A percentile compares a stretch with the other conserved stretches of the same genome.
These are phyloP conservation scores for Paulownia fortunei DNA, from an alignment of 257 asterid species.

Conservation along the genomic window DNA sequence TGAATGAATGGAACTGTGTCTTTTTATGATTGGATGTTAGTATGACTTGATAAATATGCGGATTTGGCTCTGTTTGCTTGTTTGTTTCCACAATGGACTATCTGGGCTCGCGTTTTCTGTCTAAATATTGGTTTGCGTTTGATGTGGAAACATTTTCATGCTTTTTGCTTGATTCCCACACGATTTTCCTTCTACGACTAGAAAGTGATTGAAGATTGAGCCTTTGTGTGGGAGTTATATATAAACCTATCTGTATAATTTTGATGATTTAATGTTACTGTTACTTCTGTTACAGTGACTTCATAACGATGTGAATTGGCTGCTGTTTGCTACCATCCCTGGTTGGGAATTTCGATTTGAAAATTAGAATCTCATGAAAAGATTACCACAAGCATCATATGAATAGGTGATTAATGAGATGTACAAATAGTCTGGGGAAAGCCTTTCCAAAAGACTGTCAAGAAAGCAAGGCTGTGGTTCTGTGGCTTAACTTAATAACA, in stretches of 20 bases:
- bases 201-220: conserved; percentile 10
- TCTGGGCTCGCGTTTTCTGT: neutral
- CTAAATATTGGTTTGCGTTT: conserved; percentile 6
- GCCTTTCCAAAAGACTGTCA: neutral
- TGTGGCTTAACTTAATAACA: neutral
- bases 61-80: conserved; percentile 27
- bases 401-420: conserved; percentile 4
- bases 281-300: neutral
- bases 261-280: neutral
- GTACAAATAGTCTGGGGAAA: neutral
- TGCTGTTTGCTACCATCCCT: conserved; percentile 7
- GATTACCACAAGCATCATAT: neutral
- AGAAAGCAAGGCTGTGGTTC: neutral
- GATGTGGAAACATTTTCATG: neutral
- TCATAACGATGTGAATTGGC: conserved; percentile 17
- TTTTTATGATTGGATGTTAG: neutral
- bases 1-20: neutral
- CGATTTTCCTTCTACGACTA: neutral
- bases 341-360: neutral
- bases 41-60: conserved; percentile 14
- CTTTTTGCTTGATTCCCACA: neutral
- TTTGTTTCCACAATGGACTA: conserved; percentile 6
- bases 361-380: neutral
- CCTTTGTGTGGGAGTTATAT: neutral
- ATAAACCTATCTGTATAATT: neutral